phyloP scores from a whole-genome alignment of 2,329 filamentous ascomycete species.

The Xylaria sp. region DNA sequence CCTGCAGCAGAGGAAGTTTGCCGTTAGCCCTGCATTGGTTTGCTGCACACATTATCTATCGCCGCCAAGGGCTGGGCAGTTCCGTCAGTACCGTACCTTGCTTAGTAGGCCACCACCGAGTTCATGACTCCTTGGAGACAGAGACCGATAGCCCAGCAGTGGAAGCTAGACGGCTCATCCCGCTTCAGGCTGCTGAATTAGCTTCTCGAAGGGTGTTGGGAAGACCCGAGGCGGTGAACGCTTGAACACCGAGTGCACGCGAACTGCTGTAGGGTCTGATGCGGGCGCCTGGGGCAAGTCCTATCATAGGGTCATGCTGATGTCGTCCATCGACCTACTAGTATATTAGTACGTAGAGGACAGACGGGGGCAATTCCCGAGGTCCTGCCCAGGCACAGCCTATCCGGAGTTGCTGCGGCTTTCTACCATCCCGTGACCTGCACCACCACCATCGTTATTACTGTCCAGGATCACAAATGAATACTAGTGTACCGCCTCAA shows the following conservation, averaged over 20 bases:
- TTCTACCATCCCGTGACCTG: constrained; percentile 25
- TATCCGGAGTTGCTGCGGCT: constrained; percentile 7
- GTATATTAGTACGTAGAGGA: no score
- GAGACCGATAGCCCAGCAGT: not conserved
- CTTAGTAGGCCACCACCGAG: not conserved
- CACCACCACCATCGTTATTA: constrained; percentile 10
- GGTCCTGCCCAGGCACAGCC: not conserved
- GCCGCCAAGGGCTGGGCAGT: constrained; percentile 10
- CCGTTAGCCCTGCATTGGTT: constrained; percentile 22
- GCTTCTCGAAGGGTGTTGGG: not conserved
- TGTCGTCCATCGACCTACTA: not conserved
- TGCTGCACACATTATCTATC: constrained; percentile 19
- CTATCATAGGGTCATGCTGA: not conserved
- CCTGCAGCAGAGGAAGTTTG: constrained; percentile 18
- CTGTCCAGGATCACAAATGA: not conserved
- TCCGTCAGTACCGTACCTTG: not conserved
- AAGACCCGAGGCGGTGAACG: constrained; percentile 22
- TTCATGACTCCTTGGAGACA: constrained; percentile 1
- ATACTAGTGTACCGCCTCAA: not conserved
- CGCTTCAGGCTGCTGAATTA: constrained; percentile 12
- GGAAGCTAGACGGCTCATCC: constrained; percentile 7
- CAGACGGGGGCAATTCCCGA: not conserved
- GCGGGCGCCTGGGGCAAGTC: not conserved
- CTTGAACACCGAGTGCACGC: not conserved
- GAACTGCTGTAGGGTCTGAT: constrained; percentile 1